Base-by-base conservation (phyloP, 345 rosid genomes). In the Camelina sativa region DNA sequence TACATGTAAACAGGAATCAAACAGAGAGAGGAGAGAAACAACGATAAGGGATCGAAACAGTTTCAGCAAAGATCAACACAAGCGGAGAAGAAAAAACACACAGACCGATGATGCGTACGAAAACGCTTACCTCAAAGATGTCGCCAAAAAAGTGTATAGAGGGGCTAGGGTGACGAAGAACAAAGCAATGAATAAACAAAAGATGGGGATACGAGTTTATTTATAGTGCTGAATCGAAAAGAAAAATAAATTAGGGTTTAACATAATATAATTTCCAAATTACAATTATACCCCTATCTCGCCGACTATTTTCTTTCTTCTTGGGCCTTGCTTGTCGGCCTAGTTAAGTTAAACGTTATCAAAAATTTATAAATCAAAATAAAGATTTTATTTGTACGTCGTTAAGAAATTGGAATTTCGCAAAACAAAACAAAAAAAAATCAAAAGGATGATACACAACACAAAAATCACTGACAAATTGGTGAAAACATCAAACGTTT, bases 81-180 rank as follows among this genome's bases (percentile, higher is more conserved):
- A 8, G 23, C 15, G 10, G 15, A 23, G n/a, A 25, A 43, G 7
- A 28, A 4, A 4, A 28, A 4, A 28, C 28, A 28, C 5, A 1
- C 34, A 53, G 68, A 53, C 30, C 37, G 25, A 7, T 53, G 62
- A 62, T 16, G 44, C 44, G 28, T 15, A 19, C 1, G 69, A 52
- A 51, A 7, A 44, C 12, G 46, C 12, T 30, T 30, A 73, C 77
- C 77, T 53, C 43, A 30, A 6, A 15, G 34, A 25, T 25, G n/a
- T 44, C 20, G 20, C 20, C 41, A 17, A n/a, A 56, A 2, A 7
- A 10, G 43, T 40, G 0, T 3, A 43, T 58, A 66, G 59, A 25
- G 30, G 4, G 30, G 78, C 78, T 74, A 56, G 30, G 47, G n/a
- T 10, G 30, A 35, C 0, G 59, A 43, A 34, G n/a, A 50, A 15